A percentile compares a stretch with the other conserved stretches of the same genome.
Evolutionary conservation across 2,329 filamentous ascomycete species (phyloP).

Genomic region (Volutella citrinella): DNA sequence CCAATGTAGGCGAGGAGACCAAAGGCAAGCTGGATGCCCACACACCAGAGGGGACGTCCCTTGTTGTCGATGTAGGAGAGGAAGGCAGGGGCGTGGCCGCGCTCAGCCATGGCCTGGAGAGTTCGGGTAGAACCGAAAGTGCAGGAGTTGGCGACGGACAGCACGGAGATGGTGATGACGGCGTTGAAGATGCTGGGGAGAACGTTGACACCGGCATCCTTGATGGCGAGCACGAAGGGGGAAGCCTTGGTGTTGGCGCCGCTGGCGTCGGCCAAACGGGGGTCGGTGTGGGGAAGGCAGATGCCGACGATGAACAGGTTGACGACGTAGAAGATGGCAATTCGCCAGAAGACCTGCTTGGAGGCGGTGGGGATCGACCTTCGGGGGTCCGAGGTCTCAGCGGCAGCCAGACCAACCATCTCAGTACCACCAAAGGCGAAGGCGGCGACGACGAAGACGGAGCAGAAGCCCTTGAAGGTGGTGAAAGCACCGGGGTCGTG

Average conservation of each 20-base stretch:
- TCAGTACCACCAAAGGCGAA: constrained; percentile 77
- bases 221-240: constrained; percentile 90
- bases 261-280: constrained; percentile 55
- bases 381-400: constrained; percentile 72
- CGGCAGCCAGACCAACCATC: constrained; percentile 72
- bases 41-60: constrained; percentile 75
- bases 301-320: constrained; percentile 79
- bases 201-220: constrained; percentile 75
- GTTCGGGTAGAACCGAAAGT: constrained; percentile 91
- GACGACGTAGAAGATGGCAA: constrained; percentile 85
- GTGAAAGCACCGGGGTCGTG: constrained; percentile 74
- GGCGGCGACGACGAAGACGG: constrained; percentile 72
- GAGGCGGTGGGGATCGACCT: constrained; percentile 82
- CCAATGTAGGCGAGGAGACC: constrained; percentile 79
- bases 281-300: constrained; percentile 71
- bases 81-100: constrained; percentile 74
- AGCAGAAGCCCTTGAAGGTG: constrained; percentile 77
- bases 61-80: constrained; percentile 79
- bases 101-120: constrained; percentile 83
- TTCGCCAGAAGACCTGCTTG: constrained; percentile 95
- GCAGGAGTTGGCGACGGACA: constrained; percentile 88
- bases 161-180: constrained; percentile 85
- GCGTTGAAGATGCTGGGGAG: constrained; percentile 89
- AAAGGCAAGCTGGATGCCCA: constrained; percentile 62
- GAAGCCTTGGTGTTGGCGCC: constrained; percentile 70